Evolutionary conservation across 768 basidiomycete genomes (phyloP).

Genomic region (Leccinum rimulosum): DNA sequence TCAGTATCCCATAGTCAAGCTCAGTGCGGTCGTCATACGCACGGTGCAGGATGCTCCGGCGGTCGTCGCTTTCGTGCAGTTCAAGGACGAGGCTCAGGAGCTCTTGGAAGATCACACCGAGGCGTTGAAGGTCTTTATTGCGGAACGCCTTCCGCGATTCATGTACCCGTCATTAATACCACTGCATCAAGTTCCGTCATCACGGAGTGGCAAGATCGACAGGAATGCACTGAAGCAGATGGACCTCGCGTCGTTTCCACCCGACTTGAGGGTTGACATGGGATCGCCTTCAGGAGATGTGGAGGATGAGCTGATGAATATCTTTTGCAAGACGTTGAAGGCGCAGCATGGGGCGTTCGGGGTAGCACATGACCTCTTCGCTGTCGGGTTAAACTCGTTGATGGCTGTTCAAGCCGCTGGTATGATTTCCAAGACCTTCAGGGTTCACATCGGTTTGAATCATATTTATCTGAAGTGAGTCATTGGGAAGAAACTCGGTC

Average conservation of each 20-base stretch:
- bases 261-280: slow-evolving; percentile 23
- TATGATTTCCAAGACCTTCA: slow-evolving; percentile 28
- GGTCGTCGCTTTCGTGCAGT: slow-evolving; percentile 31
- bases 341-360: slow-evolving; percentile 22
- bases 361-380: slow-evolving; percentile 29
- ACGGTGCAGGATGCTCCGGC: slow-evolving; percentile 28
- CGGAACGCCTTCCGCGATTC: slow-evolving; percentile 32
- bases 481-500: background rate
- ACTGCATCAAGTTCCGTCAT: slow-evolving; percentile 23
- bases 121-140: slow-evolving; percentile 23
- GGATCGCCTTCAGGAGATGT: slow-evolving; percentile 27
- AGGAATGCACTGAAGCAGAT: slow-evolving; percentile 27
- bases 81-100: slow-evolving; percentile 10
- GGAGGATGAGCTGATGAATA: slow-evolving; percentile 24
- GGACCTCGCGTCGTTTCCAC: slow-evolving; percentile 22
- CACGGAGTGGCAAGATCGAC: slow-evolving; percentile 30
- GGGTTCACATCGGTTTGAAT: slow-evolving; percentile 29
- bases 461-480: slow-evolving; percentile 30
- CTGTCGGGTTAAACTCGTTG: slow-evolving; percentile 30
- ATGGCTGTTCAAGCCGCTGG: slow-evolving; percentile 35
- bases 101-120: slow-evolving; percentile 22
- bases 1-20: slow-evolving; percentile 21
- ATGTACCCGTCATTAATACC: slow-evolving; percentile 32
- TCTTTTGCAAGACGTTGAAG: slow-evolving; percentile 26
- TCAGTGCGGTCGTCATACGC: slow-evolving; percentile 27